Evolutionary conservation across 495 filamentous ascomycete species (phyloP).

Genomic region (Geopyxis carbonaria): DNA sequence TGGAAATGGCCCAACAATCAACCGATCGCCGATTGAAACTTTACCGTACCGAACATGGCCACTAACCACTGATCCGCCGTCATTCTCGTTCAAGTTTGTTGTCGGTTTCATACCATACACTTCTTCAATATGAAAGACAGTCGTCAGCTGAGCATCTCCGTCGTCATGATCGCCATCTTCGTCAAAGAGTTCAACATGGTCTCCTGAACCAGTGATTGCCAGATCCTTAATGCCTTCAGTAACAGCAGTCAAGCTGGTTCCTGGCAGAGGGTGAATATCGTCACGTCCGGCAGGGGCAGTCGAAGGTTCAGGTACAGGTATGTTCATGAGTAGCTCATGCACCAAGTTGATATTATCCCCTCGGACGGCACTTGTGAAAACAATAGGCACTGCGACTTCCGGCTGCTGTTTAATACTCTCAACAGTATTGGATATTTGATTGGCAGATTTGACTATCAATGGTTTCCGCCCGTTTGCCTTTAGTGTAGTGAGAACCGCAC

Average conservation of each 20-base stretch:
- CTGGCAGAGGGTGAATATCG: slow-evolving; percentile 1
- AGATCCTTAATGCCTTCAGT: slow-evolving; percentile 2
- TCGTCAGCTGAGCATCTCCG: slow-evolving; percentile 3
- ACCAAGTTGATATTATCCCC: slow-evolving; percentile 65
- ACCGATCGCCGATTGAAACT: slow-evolving; percentile 58
- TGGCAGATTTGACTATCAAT: slow-evolving; percentile 40
- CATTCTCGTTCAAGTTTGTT: slow-evolving; percentile 5
- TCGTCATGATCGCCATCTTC: slow-evolving; percentile 51
- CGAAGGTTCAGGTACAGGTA: slow-evolving; percentile 51
- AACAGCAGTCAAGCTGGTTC: slow-evolving; percentile 5
- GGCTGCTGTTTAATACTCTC: slow-evolving; percentile 33
- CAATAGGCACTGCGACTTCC: slow-evolving; percentile 53
- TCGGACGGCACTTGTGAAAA: slow-evolving; percentile 74
- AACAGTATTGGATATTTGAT: slow-evolving; percentile 36
- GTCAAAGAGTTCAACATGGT: slow-evolving; percentile 32
- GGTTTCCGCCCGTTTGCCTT: slow-evolving; percentile 61
- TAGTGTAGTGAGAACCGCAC: slow-evolving; percentile 54
- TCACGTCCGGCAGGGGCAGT: slow-evolving; percentile 28
- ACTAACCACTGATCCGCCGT: slow-evolving; percentile 50
- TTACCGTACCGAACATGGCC: slow-evolving; percentile 66
- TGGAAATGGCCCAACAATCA: slow-evolving; percentile 62
- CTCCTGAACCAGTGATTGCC: neutral
- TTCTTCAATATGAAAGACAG: slow-evolving; percentile 79
- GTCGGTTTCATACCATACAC: slow-evolving; percentile 35
- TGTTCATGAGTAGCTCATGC: slow-evolving; percentile 60